phyloP scores from a whole-genome alignment of 192 early-diverging fungal species.

The Neocallimastix lanati region DNA sequence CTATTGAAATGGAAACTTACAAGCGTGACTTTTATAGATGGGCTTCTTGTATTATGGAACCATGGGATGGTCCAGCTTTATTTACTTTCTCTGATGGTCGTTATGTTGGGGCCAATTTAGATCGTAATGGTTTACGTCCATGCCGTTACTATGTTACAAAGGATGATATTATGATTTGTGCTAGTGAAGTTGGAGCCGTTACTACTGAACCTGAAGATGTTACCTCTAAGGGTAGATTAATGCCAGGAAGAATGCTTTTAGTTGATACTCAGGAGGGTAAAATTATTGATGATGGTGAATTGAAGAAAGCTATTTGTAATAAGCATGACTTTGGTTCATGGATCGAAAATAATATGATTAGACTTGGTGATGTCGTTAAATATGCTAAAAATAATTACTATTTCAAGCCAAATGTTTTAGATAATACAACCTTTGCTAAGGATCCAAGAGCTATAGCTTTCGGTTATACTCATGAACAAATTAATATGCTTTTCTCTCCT shows the following conservation, averaged over 20 bases:
- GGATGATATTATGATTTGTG: slow-evolving; percentile 91
- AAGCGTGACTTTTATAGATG: slow-evolving; percentile 92
- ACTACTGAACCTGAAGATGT: slow-evolving; percentile 59
- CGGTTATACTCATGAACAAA: slow-evolving; percentile 82
- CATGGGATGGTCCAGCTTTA: slow-evolving; percentile 94
- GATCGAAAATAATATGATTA: slow-evolving; percentile 68
- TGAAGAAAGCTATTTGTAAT: slow-evolving; percentile 56
- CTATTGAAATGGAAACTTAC: slow-evolving; percentile 63
- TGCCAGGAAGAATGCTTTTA: slow-evolving; percentile 91
- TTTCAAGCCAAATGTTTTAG: slow-evolving; percentile 21
- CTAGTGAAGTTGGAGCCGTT: slow-evolving; percentile 88
- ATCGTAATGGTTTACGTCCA: slow-evolving; percentile 94
- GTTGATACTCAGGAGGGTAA: slow-evolving; percentile 82
- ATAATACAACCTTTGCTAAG: slow-evolving; percentile 38
- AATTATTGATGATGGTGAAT: slow-evolving; percentile 76
- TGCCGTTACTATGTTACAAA: slow-evolving; percentile 89
- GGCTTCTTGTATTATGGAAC: slow-evolving; percentile 94
- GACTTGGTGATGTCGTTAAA: slow-evolving; percentile 34
- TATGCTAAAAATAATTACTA: slow-evolving; percentile 13
- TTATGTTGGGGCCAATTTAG: slow-evolving; percentile 92
- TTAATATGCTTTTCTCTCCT: slow-evolving; percentile 70
- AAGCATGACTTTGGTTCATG: slow-evolving; percentile 63
- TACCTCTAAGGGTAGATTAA: slow-evolving; percentile 70
- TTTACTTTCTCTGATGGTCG: slow-evolving; percentile 96
- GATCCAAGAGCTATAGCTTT: slow-evolving; percentile 70